Percentiles rank a stretch among this genome's conserved stretches.
Conservation (phyloP, 441 rosid genomes). For the Isatis lusitanica region DNA sequence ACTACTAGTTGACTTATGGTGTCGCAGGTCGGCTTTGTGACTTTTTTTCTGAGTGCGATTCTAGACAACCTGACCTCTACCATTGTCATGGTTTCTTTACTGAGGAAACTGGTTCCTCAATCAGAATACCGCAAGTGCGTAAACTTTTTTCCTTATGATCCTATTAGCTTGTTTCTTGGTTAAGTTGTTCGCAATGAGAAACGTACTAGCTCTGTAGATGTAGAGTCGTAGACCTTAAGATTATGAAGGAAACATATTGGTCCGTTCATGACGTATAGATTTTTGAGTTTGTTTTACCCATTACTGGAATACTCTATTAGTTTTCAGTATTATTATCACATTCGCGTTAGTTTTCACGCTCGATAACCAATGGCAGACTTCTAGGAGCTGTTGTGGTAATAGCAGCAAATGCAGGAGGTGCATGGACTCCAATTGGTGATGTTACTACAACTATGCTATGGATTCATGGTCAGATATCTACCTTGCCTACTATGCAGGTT, state of each 20-base stretch:
- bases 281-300: neutral
- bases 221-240: neutral
- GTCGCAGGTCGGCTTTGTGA: constrained; percentile 80
- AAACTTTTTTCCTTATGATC: neutral
- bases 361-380: constrained; percentile 52
- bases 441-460: constrained; percentile 97
- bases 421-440: constrained; percentile 98
- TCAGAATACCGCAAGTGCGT: constrained; percentile 94
- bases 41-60: constrained; percentile 86
- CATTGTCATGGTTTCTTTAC: constrained; percentile 89
- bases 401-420: constrained; percentile 97
- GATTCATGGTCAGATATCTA: constrained; percentile 92
- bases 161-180: neutral
- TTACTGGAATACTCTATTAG: neutral
- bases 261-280: neutral
- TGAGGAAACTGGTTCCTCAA: constrained; percentile 82
- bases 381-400: constrained; percentile 93
- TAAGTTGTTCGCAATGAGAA: neutral
- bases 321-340: neutral
- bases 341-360: neutral
- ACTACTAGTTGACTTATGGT: constrained; percentile 28
- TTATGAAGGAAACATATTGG: neutral
- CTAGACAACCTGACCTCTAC: constrained; percentile 92
- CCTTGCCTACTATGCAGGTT: constrained; percentile 85
- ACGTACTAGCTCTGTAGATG: neutral